Conservation (phyloP, 148 eudicot species). For the Cornus controversa region DNA sequence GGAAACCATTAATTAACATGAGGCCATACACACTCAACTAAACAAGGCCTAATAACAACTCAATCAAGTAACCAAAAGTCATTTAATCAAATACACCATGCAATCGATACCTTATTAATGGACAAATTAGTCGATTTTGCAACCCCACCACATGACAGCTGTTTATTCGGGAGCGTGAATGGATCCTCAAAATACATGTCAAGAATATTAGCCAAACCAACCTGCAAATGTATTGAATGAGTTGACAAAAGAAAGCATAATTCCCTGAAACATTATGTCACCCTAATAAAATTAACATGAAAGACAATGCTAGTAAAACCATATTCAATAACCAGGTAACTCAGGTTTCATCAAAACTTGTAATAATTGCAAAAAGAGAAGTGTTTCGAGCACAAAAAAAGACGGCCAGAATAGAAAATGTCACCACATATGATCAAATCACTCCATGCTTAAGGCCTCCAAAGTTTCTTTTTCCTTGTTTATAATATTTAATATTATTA, state of each 20-base stretch:
- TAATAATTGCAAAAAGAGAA: background rate
- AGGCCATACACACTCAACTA: background rate
- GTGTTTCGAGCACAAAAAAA: background rate
- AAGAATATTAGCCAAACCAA: conserved; percentile 67
- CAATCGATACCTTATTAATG: conserved; percentile 50
- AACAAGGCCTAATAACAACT: background rate
- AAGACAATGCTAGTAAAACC: background rate
- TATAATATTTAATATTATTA: too few species aligned
- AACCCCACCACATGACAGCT: conserved; percentile 43
- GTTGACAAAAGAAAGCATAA: conserved; percentile 5
- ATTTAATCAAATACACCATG: background rate
- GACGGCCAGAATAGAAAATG: background rate
- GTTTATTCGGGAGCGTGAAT: conserved; percentile 68
- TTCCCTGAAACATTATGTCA: background rate
- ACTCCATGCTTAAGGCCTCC: conserved; percentile 2
- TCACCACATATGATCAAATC: background rate
- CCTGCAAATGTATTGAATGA: conserved; percentile 43
- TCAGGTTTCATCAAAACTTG: background rate
- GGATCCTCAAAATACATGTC: conserved; percentile 87
- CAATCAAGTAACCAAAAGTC: background rate
- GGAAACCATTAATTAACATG: background rate
- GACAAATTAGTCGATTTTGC: conserved; percentile 47
- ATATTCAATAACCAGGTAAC: background rate
- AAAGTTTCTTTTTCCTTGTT: background rate
- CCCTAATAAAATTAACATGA: background rate